Percentiles rank a stretch among this genome's conserved stretches.
Conservation (phyloP, 768 basidiomycete genomes). For the Kwoniella dejecticola region DNA sequence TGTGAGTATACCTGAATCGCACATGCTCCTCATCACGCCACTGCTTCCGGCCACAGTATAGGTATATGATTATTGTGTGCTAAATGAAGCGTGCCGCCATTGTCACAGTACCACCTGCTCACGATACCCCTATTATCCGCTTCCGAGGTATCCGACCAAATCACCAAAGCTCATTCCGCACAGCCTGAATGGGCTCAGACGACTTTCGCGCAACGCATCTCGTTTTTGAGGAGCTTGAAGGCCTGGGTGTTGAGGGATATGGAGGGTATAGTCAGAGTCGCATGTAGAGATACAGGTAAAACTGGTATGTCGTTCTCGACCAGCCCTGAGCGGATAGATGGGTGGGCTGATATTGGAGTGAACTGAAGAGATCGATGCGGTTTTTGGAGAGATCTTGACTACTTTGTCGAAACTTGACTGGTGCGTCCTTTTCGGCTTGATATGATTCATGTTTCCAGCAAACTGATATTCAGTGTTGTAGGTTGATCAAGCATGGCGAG, state of each 20-base stretch:
- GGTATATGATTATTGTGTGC: too few relatives aligned
- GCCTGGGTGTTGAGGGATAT: constrained; percentile 94
- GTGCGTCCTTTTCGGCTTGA: constrained; percentile 26
- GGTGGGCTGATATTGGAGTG: not conserved
- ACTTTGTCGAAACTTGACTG: constrained; percentile 91
- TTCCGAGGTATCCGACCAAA: constrained; percentile 72
- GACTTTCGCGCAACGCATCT: constrained; percentile 74
- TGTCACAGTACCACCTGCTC: constrained; percentile 65
- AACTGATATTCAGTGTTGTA: not conserved
- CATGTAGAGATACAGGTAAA: constrained; percentile 93
- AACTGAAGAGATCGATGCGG: constrained; percentile 82
- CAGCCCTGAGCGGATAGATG: not conserved
- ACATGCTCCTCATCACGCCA: not conserved
- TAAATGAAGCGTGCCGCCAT: too few relatives aligned
- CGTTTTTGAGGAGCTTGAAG: constrained; percentile 80
- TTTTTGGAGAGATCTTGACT: constrained; percentile 91
- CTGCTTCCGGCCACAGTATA: too few relatives aligned
- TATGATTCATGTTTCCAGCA: too few relatives aligned
- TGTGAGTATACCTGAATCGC: constrained; percentile 32
- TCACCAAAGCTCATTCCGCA: constrained; percentile 66
- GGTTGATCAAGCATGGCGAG: constrained; percentile 82
- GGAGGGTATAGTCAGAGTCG: constrained; percentile 78
- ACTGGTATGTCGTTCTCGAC: constrained; percentile 59
- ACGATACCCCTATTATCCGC: constrained; percentile 75
- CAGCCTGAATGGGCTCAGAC: constrained; percentile 74